These are phyloP conservation scores for Diospyros lotus DNA, from an alignment of 148 eudicot species.

Conservation along the genomic window DNA sequence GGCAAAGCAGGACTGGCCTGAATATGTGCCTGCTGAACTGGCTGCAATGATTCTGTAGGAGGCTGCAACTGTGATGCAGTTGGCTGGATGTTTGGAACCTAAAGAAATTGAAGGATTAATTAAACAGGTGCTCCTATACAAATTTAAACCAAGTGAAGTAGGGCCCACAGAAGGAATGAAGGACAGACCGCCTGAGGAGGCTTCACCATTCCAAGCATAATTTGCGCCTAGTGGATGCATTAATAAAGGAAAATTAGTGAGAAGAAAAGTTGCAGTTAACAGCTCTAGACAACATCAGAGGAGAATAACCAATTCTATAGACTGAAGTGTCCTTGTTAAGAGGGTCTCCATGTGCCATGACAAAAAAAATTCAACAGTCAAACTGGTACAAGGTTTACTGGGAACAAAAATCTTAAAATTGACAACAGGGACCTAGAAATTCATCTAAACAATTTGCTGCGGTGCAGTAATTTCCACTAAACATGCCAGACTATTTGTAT, in stretches of 20 bases:
- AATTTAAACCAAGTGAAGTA: not conserved
- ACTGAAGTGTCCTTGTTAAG: no score
- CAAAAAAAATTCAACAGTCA: no score
- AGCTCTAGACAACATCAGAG: no score
- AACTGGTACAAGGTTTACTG: no score
- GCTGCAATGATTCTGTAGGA: conserved; percentile 34
- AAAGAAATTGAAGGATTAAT: conserved; percentile 5
- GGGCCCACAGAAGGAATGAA: not conserved
- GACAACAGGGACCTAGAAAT: no score
- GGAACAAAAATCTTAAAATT: no score
- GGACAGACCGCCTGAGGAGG: conserved; percentile 62
- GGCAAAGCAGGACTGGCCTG: conserved; percentile 41
- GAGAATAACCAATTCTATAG: no score
- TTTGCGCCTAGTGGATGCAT: conserved; percentile 62
- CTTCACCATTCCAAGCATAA: conserved; percentile 97
- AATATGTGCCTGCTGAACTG: conserved; percentile 45
- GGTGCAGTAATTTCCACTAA: not conserved
- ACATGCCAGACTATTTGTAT: not conserved
- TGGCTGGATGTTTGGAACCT: conserved; percentile 56
- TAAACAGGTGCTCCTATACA: not conserved
- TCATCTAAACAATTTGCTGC: no score
- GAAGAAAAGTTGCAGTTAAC: no score
- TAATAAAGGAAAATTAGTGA: no score
- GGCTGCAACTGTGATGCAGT: conserved; percentile 35
- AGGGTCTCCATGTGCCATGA: no score